Percentiles rank a stretch among this genome's conserved stretches.
These are phyloP conservation scores for Leccinum barrowsii DNA, from an alignment of 768 basidiomycete species.

Conservation along the genomic window DNA sequence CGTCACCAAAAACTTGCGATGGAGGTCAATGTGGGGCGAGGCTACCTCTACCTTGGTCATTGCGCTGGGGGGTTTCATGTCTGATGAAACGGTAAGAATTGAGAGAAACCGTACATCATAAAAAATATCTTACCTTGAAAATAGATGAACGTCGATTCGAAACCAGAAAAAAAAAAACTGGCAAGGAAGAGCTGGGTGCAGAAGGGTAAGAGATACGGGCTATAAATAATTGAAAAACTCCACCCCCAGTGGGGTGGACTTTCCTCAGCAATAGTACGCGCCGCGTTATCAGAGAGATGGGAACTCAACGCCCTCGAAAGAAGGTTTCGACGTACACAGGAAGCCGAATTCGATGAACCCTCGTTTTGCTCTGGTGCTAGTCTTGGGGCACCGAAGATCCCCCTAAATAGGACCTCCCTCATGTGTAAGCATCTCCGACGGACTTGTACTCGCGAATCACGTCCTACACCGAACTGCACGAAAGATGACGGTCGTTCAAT, in stretches of 20 bases:
- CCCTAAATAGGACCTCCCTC: conserved; percentile 2
- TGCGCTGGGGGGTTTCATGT: not conserved
- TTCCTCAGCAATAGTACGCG: not conserved
- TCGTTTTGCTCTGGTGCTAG: not conserved
- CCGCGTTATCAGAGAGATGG: not conserved
- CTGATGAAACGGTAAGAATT: not conserved
- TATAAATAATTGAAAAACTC: conserved; percentile 2
- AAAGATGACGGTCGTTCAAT: no score
- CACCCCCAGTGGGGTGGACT: not conserved
- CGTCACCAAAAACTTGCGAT: conserved; percentile 37
- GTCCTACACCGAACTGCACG: no score
- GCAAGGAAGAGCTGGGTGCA: not conserved
- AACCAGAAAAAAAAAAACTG: not conserved
- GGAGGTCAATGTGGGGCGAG: not conserved
- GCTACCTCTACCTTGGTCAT: not conserved
- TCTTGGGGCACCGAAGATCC: not conserved
- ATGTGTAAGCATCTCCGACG: no score
- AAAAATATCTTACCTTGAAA: not conserved
- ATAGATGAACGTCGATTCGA: not conserved
- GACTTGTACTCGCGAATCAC: no score
- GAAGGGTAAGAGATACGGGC: not conserved
- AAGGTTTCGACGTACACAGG: not conserved
- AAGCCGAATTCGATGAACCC: not conserved
- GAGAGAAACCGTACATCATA: not conserved
- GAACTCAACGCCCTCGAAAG: conserved; percentile 3